Base-by-base conservation (phyloP, 75 land plant genomes). In the Sequoia sempervirens region DNA sequence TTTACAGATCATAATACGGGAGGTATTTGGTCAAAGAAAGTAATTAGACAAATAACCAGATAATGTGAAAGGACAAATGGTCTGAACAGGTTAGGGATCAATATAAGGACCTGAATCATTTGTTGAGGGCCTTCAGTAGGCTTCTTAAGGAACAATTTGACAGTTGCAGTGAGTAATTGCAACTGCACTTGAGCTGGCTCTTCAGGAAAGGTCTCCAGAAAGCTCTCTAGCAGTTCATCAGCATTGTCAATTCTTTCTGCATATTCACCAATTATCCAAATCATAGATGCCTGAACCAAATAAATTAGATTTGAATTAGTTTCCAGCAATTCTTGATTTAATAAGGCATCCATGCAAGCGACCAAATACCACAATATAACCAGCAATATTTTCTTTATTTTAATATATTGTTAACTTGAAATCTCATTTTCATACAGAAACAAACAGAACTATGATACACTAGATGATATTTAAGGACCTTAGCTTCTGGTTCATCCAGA, bases 241-340 rank as follows among this genome's bases (percentile, higher is more conserved):
- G 99, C 99, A 95, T 98, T 98, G 84, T 98, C 99, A 84, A 98
- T 98, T 80, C 99, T 95, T 88, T 98, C 99, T 18, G 99, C 99
- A 92, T 98, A 98, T 88, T 98, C 99, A 52, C 99, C 99, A 86
- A 98, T 98, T 66, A 98, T 98, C 99, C 99, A 98, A 38, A 98
- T 98, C 99, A 98, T 98, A 23, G 99, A 98, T 79, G 99, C 99
- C 99, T 98, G 85, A 64, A 69, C 30, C 30, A 50, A 75, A 32
- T 26, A 79, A 47, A 18, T 36, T 18, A 52, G 26, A 2, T 45
- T 9, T 30, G 38, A 26, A 43, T 83, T 30, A 74, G 80, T 50
- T 30, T 83, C 82, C 46, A 30, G 82, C 26, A 43, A 4, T 32
- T 78, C 12, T 78, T 23, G 46, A 78, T 43, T 26, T 78, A 13